These are phyloP conservation scores for Ceratocystis albifundus DNA, from an alignment of 2,329 filamentous ascomycete genomes.

Conservation along the genomic window DNA sequence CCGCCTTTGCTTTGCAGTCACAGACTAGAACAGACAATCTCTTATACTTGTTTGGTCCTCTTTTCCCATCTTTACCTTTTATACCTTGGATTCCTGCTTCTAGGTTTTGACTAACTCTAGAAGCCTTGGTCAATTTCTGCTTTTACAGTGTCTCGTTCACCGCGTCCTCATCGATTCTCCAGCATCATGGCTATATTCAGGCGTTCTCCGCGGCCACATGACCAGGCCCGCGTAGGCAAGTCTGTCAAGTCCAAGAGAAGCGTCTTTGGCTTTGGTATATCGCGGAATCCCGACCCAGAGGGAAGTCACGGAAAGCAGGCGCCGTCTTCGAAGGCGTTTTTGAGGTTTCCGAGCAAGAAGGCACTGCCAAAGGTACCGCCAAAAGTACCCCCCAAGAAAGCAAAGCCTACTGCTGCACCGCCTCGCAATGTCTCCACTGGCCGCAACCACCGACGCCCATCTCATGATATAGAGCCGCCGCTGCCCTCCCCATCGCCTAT, in stretches of 20 bases:
- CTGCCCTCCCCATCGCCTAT: slow-evolving; percentile 50
- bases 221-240: slow-evolving; percentile 67
- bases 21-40: background rate
- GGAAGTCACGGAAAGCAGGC: background rate
- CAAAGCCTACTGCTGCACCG: background rate
- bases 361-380: background rate
- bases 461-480: slow-evolving; percentile 34
- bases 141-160: slow-evolving; percentile 1
- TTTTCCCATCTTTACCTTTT: slow-evolving; percentile 23
- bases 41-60: slow-evolving; percentile 32
- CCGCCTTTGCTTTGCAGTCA: background rate
- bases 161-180: slow-evolving; percentile 1
- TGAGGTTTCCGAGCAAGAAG: background rate
- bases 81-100: background rate
- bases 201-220: slow-evolving; percentile 66
- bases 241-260: slow-evolving; percentile 63
- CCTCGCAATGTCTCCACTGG: background rate
- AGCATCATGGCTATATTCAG: slow-evolving; percentile 61
- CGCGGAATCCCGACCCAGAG: background rate
- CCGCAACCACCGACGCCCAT: slow-evolving; percentile 29
- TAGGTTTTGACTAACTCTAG: slow-evolving; percentile 13
- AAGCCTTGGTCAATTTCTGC: background rate
- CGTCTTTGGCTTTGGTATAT: background rate
- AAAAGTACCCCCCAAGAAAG: background rate
- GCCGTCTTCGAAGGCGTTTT: background rate